Evolutionary conservation across 2,329 filamentous ascomycete genomes (phyloP).

Genomic region (Chalaropsis ovoidea): DNA sequence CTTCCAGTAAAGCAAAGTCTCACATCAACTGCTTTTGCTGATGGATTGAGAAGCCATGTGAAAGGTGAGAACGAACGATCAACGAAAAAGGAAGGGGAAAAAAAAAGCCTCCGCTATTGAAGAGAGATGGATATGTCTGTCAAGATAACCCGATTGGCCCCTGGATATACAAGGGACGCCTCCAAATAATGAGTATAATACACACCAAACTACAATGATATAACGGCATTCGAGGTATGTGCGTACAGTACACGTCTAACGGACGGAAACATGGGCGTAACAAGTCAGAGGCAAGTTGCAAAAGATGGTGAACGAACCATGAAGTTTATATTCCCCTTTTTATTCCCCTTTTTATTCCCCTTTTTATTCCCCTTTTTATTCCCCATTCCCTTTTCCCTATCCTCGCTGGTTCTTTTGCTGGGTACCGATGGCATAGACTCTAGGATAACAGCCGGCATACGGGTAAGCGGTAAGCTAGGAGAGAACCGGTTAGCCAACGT

Average conservation of each 20-base stretch:
- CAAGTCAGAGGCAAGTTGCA: constrained; percentile 21
- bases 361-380: not conserved
- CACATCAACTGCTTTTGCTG: not conserved
- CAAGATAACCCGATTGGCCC: not conserved
- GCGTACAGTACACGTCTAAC: not conserved
- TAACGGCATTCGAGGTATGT: too few relatives aligned
- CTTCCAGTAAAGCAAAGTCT: constrained; percentile 32
- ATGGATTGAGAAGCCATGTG: not conserved
- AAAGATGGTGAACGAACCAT: not conserved
- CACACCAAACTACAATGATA: not conserved
- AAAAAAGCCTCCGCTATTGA: not conserved
- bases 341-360: not conserved
- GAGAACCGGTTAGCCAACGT: constrained; percentile 29
- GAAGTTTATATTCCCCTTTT: constrained; percentile 6
- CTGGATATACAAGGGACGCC: not conserved
- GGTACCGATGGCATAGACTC: not conserved
- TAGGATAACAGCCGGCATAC: constrained; percentile 63
- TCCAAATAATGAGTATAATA: constrained; percentile 9
- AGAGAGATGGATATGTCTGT: constrained; percentile 3
- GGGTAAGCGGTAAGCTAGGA: constrained; percentile 58
- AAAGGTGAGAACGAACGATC: not conserved
- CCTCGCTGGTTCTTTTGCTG: not conserved
- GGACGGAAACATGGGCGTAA: not conserved
- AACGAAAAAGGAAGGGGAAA: not conserved
- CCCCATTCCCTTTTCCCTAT: not conserved